phyloP scores from a whole-genome alignment of 257 asterid species.

The Gynochthodes officinalis region DNA sequence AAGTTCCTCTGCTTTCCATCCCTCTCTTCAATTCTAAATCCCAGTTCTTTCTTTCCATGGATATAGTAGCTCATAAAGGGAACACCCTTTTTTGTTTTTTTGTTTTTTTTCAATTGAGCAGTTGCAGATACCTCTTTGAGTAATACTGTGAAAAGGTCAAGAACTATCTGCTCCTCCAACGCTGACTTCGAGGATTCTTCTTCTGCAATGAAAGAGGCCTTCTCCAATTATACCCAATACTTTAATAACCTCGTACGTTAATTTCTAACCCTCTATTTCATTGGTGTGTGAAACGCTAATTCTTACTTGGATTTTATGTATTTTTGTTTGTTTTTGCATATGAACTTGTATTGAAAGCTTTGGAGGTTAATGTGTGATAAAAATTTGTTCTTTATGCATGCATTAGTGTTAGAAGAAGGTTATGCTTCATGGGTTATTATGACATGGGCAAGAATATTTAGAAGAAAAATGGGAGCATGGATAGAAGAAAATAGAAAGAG shows the following conservation, averaged over 20 bases:
- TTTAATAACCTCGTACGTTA: slow-evolving; percentile 60
- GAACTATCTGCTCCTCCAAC: slow-evolving; percentile 39
- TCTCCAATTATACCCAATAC: slow-evolving; percentile 61
- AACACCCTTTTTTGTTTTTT: neutral
- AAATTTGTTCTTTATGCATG: neutral
- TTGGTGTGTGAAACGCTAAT: neutral
- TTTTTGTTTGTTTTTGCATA: neutral
- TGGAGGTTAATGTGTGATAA: neutral
- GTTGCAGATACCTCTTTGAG: slow-evolving; percentile 44
- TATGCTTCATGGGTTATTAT: neutral
- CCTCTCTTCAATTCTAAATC: neutral
- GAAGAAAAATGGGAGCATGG: neutral
- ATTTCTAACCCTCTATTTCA: slow-evolving; percentile 3
- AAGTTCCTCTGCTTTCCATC: slow-evolving; percentile 16
- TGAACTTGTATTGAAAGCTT: neutral
- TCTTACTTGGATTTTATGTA: neutral
- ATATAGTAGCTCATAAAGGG: too few species aligned
- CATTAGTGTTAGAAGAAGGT: neutral
- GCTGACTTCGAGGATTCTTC: slow-evolving; percentile 24
- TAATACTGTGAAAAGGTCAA: slow-evolving; percentile 47
- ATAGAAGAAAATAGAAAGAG: neutral
- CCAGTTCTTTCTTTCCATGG: neutral
- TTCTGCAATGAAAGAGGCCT: slow-evolving; percentile 58
- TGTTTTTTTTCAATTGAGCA: slow-evolving; percentile 33
- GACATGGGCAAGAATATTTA: too few species aligned